Evolutionary conservation across 768 basidiomycete genomes (phyloP).

Genomic region (Trametes meyenii): DNA sequence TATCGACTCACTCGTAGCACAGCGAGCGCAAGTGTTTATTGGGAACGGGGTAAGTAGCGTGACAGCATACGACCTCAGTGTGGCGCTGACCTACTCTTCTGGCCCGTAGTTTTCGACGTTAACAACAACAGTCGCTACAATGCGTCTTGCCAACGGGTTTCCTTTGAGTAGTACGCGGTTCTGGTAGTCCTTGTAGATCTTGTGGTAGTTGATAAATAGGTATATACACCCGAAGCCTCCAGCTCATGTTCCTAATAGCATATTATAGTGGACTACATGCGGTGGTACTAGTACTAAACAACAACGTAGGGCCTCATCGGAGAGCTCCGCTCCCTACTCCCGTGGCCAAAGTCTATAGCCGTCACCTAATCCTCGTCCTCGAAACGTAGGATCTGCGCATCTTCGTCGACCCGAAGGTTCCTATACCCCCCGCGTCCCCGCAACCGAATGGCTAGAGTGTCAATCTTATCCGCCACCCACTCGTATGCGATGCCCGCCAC

Average conservation of each 20-base stretch:
- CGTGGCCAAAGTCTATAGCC: not conserved
- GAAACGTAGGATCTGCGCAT: slow-evolving; percentile 83
- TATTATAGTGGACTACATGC: slow-evolving; percentile 10
- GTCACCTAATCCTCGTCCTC: slow-evolving; percentile 65
- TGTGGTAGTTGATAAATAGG: not conserved
- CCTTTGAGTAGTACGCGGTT: not conserved
- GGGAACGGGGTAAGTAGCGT: too few species aligned
- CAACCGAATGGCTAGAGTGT: slow-evolving; percentile 41
- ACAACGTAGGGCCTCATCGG: not conserved
- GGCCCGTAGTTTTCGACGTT: too few species aligned
- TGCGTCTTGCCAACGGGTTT: too few species aligned
- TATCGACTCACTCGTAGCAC: too few species aligned
- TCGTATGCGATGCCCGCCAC: slow-evolving; percentile 74
- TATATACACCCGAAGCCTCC: slow-evolving; percentile 19
- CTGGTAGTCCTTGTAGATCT: not conserved
- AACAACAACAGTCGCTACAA: too few species aligned
- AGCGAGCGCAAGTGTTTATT: too few species aligned
- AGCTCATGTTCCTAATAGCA: slow-evolving; percentile 15
- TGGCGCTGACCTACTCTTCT: too few species aligned
- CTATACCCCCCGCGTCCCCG: slow-evolving; percentile 63
- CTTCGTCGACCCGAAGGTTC: slow-evolving; percentile 81
- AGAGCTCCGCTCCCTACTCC: not conserved
- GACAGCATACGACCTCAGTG: too few species aligned
- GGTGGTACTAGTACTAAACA: slow-evolving; percentile 16
- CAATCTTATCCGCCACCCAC: slow-evolving; percentile 55